Percentiles rank a stretch among this genome's conserved stretches.
Conservation (phyloP, 2,329 filamentous ascomycete species). For the Fonsecaea erecta region DNA sequence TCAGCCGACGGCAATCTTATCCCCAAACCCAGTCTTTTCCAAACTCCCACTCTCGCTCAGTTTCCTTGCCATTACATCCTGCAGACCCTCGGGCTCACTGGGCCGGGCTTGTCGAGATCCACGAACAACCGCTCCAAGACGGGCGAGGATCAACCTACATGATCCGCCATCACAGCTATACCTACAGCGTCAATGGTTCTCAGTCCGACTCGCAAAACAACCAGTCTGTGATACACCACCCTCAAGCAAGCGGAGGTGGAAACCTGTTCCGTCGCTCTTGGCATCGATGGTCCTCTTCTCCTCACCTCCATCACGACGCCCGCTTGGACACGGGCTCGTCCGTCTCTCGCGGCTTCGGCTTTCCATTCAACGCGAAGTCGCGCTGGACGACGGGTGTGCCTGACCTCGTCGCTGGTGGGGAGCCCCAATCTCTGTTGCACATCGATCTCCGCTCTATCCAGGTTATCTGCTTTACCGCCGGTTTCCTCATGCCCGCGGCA, state of each 20-base stretch:
- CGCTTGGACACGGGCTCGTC: slow-evolving; percentile 48
- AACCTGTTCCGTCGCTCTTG: slow-evolving; percentile 7
- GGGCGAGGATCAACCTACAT: slow-evolving; percentile 31
- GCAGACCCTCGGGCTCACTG: slow-evolving; percentile 52
- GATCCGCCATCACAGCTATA: slow-evolving; percentile 43
- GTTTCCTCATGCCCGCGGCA: slow-evolving; percentile 76
- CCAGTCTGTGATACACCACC: slow-evolving; percentile 47
- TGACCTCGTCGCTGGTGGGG: slow-evolving; percentile 63
- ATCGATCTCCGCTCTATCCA: slow-evolving; percentile 73
- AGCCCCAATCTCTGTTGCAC: slow-evolving; percentile 40
- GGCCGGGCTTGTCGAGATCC: slow-evolving; percentile 41
- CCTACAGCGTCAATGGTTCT: slow-evolving; percentile 50
- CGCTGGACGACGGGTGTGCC: slow-evolving; percentile 65
- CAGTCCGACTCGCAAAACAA: slow-evolving; percentile 17
- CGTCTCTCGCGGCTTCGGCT: slow-evolving; percentile 34
- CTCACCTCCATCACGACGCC: slow-evolving; percentile 70
- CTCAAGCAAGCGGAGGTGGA: neutral
- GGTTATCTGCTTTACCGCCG: slow-evolving; percentile 73
- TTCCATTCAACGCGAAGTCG: slow-evolving; percentile 39
- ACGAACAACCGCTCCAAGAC: slow-evolving; percentile 23
- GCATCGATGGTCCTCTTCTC: slow-evolving; percentile 55
- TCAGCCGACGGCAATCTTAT: slow-evolving; percentile 24
- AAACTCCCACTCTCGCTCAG: slow-evolving; percentile 25
- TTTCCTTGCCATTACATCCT: slow-evolving; percentile 42
- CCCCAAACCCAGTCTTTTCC: slow-evolving; percentile 4